Evolutionary conservation across 2,329 filamentous ascomycete species (phyloP).

Genomic region (Teratosphaeria zuluensis): DNA sequence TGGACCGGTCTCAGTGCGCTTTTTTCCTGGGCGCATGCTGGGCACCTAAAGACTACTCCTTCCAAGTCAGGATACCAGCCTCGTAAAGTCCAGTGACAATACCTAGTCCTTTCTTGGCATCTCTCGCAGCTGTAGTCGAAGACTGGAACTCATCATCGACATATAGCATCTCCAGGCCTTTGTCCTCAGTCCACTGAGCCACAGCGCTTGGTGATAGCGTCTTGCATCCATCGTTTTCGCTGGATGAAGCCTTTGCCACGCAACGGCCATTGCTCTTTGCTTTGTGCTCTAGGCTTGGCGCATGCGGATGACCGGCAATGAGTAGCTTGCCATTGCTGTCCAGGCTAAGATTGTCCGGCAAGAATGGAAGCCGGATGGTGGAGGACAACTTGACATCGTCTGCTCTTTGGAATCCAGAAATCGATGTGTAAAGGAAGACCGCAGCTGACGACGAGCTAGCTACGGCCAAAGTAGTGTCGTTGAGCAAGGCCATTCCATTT

Average conservation of each 20-base stretch:
- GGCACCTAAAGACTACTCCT: conserved; percentile 4
- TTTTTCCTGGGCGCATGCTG: too few relatives aligned
- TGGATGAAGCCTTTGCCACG: background rate
- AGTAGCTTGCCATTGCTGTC: conserved; percentile 30
- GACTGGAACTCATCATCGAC: conserved; percentile 28
- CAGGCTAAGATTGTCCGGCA: conserved; percentile 32
- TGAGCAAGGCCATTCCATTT: conserved; percentile 32
- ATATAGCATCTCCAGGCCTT: conserved; percentile 28
- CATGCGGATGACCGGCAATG: conserved; percentile 33
- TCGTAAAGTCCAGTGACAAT: conserved; percentile 34
- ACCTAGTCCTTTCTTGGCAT: conserved; percentile 26
- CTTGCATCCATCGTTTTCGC: conserved; percentile 6
- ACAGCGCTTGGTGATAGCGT: conserved; percentile 20
- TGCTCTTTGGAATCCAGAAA: conserved; percentile 6
- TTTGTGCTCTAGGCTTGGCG: conserved; percentile 20
- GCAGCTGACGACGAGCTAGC: conserved; percentile 27
- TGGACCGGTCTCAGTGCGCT: too few relatives aligned
- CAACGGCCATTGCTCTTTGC: conserved; percentile 16
- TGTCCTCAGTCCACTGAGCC: conserved; percentile 30
- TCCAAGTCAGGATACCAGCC: conserved; percentile 30
- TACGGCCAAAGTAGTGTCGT: conserved; percentile 29
- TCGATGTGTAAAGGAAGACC: conserved; percentile 27
- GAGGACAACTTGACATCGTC: conserved; percentile 1
- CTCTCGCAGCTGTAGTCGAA: conserved; percentile 29
- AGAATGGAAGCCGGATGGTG: conserved; percentile 18